These are phyloP conservation scores for Voacanga thouarsii DNA, from an alignment of 257 asterid genomes.

Conservation along the genomic window DNA sequence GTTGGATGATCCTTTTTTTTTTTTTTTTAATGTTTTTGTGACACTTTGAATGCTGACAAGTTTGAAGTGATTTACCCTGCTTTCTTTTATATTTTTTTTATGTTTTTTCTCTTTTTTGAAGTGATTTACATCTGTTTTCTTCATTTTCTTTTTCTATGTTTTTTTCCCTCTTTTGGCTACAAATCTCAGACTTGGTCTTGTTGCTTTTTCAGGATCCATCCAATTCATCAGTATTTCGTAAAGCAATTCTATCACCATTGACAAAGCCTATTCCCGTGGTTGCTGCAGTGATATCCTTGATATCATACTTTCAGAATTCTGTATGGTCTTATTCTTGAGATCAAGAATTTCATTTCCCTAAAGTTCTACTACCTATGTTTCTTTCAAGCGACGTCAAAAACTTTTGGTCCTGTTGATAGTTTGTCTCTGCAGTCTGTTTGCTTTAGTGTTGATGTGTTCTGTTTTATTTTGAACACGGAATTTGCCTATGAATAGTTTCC, in stretches of 20 bases:
- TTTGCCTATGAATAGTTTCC: not conserved
- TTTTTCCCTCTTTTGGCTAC: constrained; percentile 8
- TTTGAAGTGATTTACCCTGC: not conserved
- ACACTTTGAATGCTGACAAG: not conserved
- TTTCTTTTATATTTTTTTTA: not conserved
- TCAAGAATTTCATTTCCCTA: not conserved
- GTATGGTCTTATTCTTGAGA: constrained; percentile 43
- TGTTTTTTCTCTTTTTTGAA: not conserved
- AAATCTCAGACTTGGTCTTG: constrained; percentile 11
- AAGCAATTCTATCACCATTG: constrained; percentile 59
- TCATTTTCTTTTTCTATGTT: not conserved
- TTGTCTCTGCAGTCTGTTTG: not conserved
- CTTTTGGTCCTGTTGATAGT: not conserved
- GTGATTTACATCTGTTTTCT: constrained; percentile 1
- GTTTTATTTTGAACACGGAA: not conserved
- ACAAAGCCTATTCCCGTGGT: constrained; percentile 74
- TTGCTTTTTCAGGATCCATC: constrained; percentile 53
- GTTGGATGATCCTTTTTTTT: not conserved
- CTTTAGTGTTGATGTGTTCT: not conserved
- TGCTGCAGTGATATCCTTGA: constrained; percentile 68
- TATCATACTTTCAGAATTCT: constrained; percentile 58
- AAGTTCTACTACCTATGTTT: not conserved
- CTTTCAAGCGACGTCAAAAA: not conserved
- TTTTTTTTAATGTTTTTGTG: not conserved
- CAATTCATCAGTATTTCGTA: constrained; percentile 48